Percentiles rank a stretch among this genome's conserved stretches.
Conservation (phyloP, 345 rosid species). For the Acer campestre region DNA sequence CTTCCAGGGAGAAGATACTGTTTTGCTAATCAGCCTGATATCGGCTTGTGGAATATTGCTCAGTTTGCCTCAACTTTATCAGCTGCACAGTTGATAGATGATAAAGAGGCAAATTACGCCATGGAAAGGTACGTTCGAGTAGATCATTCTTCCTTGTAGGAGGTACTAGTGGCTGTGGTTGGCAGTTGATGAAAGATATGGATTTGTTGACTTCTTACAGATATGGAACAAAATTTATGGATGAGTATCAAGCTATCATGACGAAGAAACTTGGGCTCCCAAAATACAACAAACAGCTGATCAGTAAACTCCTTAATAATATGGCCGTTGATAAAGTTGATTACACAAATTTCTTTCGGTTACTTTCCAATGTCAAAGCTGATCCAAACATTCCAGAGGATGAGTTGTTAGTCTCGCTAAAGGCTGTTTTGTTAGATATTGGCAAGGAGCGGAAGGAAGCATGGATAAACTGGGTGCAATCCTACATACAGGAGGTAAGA, state of each 20-base stretch:
- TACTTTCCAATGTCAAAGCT: slow-evolving; percentile 78
- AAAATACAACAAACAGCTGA: slow-evolving; percentile 86
- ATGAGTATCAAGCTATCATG: slow-evolving; percentile 92
- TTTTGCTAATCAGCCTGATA: slow-evolving; percentile 97
- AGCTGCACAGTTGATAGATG: slow-evolving; percentile 71
- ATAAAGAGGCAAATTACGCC: slow-evolving; percentile 84
- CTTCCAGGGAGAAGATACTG: slow-evolving; percentile 97
- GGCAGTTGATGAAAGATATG: slow-evolving; percentile 8
- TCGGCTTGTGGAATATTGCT: slow-evolving; percentile 90
- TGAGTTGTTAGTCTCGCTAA: slow-evolving; percentile 72
- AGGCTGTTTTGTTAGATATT: slow-evolving; percentile 87
- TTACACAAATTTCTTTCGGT: slow-evolving; percentile 90
- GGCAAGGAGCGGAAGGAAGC: slow-evolving; percentile 96
- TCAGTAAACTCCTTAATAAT: slow-evolving; percentile 78
- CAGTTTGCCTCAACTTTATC: slow-evolving; percentile 73
- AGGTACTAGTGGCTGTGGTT: neutral
- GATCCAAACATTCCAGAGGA: slow-evolving; percentile 59
- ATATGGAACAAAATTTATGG: slow-evolving; percentile 95
- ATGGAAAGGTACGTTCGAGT: slow-evolving; percentile 76
- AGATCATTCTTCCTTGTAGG: neutral
- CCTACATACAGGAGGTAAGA: slow-evolving; percentile 88
- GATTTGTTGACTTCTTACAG: slow-evolving; percentile 43
- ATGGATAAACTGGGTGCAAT: slow-evolving; percentile 85
- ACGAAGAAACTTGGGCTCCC: slow-evolving; percentile 87
- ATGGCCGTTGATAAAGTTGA: slow-evolving; percentile 99